Evolutionary conservation across 805 yeast genomes (phyloP).

Genomic region (Suhomyces tanzawaensis): DNA sequence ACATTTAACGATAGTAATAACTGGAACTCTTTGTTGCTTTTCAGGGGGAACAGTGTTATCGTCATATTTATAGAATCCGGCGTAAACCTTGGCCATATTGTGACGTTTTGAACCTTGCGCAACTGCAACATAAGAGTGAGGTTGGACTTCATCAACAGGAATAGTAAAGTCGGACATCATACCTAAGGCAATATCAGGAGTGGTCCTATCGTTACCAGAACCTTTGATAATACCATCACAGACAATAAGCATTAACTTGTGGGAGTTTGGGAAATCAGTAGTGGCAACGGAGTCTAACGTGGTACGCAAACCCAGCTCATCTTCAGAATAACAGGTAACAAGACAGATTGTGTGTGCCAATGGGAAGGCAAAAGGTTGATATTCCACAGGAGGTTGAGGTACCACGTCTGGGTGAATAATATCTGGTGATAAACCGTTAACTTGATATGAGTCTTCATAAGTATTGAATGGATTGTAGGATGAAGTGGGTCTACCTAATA

Average conservation of each 20-base stretch:
- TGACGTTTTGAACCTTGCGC: constrained; percentile 94
- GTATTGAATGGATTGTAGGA: constrained; percentile 33
- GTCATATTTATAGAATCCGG: constrained; percentile 89
- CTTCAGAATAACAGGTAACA: constrained; percentile 95
- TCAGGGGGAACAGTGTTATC: constrained; percentile 71
- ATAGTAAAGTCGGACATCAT: constrained; percentile 76
- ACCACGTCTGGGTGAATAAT: constrained; percentile 73
- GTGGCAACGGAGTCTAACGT: constrained; percentile 93
- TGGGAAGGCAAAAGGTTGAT: constrained; percentile 85
- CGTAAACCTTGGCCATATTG: constrained; percentile 94
- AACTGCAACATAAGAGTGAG: constrained; percentile 91
- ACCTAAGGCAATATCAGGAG: constrained; percentile 84
- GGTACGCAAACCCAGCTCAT: constrained; percentile 77
- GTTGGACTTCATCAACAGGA: constrained; percentile 70
- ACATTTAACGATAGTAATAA: constrained; percentile 76
- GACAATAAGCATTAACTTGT: constrained; percentile 76
- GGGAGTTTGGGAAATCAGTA: constrained; percentile 93
- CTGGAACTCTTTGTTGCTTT: constrained; percentile 83
- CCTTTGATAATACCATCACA: constrained; percentile 97
- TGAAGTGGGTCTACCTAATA: constrained; percentile 28
- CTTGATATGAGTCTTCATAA: constrained; percentile 30
- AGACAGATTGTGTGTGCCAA: constrained; percentile 44
- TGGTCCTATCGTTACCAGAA: constrained; percentile 80
- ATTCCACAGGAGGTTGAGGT: constrained; percentile 87
- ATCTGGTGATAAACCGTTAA: constrained; percentile 54